Evolutionary conservation across 2,329 filamentous ascomycete genomes (phyloP).

Genomic region (Pestalotiopsis sp.): DNA sequence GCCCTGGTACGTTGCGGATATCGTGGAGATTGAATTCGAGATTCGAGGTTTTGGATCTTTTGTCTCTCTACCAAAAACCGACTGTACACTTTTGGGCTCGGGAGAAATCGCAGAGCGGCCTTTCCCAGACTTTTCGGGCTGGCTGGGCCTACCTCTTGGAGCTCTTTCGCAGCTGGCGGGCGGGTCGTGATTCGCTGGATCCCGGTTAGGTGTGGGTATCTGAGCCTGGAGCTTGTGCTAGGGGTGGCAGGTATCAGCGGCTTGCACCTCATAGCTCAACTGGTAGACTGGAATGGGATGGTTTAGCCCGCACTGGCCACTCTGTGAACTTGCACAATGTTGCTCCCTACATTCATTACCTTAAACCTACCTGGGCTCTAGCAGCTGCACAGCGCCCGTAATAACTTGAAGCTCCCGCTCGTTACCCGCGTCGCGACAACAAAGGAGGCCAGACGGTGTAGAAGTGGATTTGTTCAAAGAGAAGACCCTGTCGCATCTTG

Average conservation of each 20-base stretch:
- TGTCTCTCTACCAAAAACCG: background rate
- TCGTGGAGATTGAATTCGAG: conserved; percentile 19
- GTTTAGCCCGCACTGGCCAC: background rate
- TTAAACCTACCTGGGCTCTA: too few species aligned
- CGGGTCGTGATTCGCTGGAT: background rate
- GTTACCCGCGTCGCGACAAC: background rate
- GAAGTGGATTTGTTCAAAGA: background rate
- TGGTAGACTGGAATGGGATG: background rate
- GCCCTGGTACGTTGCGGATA: conserved; percentile 34
- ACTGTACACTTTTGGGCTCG: conserved; percentile 21
- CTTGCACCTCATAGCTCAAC: background rate
- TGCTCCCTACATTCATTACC: background rate
- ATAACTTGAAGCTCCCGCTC: background rate
- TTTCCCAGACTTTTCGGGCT: conserved; percentile 19
- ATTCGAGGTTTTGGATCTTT: conserved; percentile 6
- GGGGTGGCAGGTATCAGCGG: background rate
- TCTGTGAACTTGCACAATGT: background rate
- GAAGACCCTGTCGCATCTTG: background rate
- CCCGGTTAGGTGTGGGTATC: background rate
- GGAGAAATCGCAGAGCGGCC: conserved; percentile 38
- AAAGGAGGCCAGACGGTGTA: background rate
- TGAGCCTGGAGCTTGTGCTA: background rate
- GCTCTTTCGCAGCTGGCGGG: background rate
- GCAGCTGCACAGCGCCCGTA: background rate
- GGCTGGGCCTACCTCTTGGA: background rate